Evolutionary conservation across 371 early-diverging fungal genomes (phyloP), one percentile per base, ranked within the genome.

Genomic region (Mucor lusitanicus): DNA sequence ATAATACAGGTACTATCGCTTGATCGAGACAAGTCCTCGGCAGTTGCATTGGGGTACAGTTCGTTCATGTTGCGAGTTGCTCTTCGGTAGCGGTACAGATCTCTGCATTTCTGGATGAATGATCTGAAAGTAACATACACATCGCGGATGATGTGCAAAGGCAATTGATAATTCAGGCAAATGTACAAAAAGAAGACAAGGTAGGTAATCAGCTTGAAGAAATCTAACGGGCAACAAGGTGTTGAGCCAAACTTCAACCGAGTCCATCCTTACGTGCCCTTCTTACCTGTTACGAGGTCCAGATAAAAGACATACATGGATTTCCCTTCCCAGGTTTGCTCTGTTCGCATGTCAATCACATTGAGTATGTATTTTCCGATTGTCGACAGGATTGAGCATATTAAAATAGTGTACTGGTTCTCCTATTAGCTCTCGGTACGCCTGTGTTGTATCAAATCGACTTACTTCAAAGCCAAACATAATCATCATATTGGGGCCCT

Each of bases 11-110:
- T 91, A 6, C 91, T 87, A 71, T 97, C 99, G 19, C 87, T 92
- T 64, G 91, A 84, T 4, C 84, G 82, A 4, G 80, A 78, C 9
- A 98, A 83, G 56, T 98, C 98, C 25, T 87, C 91, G 6, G 77
- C 86, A 4, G 95, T 92, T 4, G 96, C 96, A 63, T 91, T 87
- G 13, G 96, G 95, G 76, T 98, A 98, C 12, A 95, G 87, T 67
- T 92, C 87, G 63, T 99, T 91, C 97, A 99, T 97, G 74, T 96
- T 96, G 19, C 89, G 88, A 13, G 96, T 97, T 0, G 99, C 99
- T 46, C 92, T 89, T 17, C 95, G 88, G 78, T 96, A 97, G 59
- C 95, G 91, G 37, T 95, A 78, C 61, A 96, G 75, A 75, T 96
- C 96, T 42, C 90, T 84, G 77, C 92, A 92, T 69, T 94, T 93